phyloP scores from a whole-genome alignment of 306 rosid species.

The Rubus idaeus region DNA sequence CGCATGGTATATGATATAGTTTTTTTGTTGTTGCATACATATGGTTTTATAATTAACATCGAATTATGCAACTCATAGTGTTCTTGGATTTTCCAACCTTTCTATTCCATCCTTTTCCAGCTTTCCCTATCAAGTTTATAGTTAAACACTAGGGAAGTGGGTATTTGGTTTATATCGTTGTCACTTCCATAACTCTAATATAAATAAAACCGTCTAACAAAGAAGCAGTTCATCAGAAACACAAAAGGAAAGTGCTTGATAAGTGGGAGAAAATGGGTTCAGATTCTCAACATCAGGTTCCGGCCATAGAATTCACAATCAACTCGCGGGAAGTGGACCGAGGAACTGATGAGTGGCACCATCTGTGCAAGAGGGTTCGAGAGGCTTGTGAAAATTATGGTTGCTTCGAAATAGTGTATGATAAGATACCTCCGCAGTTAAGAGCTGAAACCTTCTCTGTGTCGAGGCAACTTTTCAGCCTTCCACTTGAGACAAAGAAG shows the following conservation, averaged over 20 bases:
- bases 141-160: background rate
- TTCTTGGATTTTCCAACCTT: background rate
- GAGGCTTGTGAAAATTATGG: slow-evolving; percentile 48
- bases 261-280: slow-evolving; percentile 4
- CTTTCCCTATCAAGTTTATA: background rate
- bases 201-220: background rate
- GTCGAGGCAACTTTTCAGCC: slow-evolving; percentile 8
- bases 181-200: background rate
- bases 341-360: slow-evolving; percentile 31
- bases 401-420: slow-evolving; percentile 2
- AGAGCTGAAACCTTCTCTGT: slow-evolving; percentile 13
- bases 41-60: background rate
- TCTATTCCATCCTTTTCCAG: background rate
- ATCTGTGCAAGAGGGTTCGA: slow-evolving; percentile 38
- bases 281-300: background rate
- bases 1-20: background rate
- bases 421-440: slow-evolving; percentile 1
- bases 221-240: background rate
- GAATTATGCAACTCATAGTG: background rate
- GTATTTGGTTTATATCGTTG: background rate
- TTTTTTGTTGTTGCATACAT: no score
- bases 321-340: slow-evolving; percentile 17
- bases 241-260: background rate
- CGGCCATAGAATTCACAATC: background rate
- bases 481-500: slow-evolving; percentile 7